A percentile compares a stretch with the other conserved stretches of the same genome.
Evolutionary conservation across 106 monocot species (phyloP).

Genomic region (Chionographis japonica): DNA sequence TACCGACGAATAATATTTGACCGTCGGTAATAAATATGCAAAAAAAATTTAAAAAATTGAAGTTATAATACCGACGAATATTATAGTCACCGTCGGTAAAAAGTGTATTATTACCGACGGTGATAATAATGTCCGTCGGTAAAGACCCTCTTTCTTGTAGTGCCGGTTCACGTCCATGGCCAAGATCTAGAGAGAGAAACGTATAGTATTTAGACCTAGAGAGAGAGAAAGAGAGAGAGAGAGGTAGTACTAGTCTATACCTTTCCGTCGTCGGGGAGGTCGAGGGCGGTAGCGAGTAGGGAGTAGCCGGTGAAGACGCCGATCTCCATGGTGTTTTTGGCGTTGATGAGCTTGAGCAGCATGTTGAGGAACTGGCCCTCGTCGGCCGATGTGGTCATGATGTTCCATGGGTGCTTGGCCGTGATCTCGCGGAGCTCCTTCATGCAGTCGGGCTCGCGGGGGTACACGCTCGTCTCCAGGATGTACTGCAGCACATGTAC

Average conservation of each 20-base stretch:
- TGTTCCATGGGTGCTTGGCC: constrained; percentile 42
- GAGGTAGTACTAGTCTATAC: background rate
- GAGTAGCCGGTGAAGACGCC: constrained; percentile 41
- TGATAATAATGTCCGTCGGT: too few species aligned
- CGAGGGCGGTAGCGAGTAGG: constrained; percentile 31
- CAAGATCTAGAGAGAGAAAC: constrained; percentile 31
- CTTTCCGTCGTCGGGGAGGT: constrained; percentile 30
- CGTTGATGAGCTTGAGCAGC: constrained; percentile 27
- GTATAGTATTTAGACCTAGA: too few species aligned
- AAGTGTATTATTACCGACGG: too few species aligned
- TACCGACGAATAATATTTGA: too few species aligned
- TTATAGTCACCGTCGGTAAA: too few species aligned
- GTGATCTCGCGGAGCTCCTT: constrained; percentile 59
- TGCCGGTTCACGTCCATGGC: constrained; percentile 77
- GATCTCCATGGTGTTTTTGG: constrained; percentile 31
- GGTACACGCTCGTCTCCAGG: constrained; percentile 64
- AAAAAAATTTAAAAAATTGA: too few species aligned
- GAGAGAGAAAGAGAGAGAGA: background rate
- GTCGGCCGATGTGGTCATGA: constrained; percentile 24
- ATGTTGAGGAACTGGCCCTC: constrained; percentile 20
- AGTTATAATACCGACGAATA: too few species aligned
- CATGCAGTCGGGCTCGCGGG: constrained; percentile 62
- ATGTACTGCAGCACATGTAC: constrained; percentile 60
- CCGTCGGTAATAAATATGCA: too few species aligned
- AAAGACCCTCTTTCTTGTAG: too few species aligned